Percentiles rank a stretch among this genome's conserved stretches.
Evolutionary conservation across 148 eudicot species (phyloP).

Genomic region (Rhododendron griersonianum): DNA sequence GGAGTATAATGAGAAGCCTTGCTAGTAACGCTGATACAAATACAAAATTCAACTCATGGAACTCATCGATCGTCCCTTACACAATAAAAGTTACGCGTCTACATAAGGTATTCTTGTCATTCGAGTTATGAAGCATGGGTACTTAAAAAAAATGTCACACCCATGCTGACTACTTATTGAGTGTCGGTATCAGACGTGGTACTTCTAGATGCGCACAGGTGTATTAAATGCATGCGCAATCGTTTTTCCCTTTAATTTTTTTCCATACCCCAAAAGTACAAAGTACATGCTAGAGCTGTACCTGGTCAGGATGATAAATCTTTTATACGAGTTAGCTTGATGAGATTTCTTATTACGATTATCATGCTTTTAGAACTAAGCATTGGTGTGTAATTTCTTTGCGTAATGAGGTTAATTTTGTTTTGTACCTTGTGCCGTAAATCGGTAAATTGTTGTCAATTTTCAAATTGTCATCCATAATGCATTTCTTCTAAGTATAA

Average conservation of each 20-base stretch:
- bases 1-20: constrained; percentile 6
- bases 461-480: background rate
- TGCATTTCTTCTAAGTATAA: background rate
- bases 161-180: background rate
- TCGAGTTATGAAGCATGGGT: background rate
- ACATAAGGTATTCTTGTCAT: background rate
- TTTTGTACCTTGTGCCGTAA: background rate
- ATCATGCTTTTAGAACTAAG: background rate
- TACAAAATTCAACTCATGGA: background rate
- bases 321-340: background rate
- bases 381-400: background rate
- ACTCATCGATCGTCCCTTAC: background rate
- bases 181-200: background rate
- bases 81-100: background rate
- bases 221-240: background rate
- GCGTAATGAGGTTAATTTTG: background rate
- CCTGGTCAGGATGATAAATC: background rate
- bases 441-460: background rate
- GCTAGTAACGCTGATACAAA: background rate
- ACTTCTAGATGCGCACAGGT: background rate
- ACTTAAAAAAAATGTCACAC: background rate
- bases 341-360: background rate
- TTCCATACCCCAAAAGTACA: background rate
- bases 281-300: background rate
- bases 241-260: background rate